These are phyloP conservation scores for Leccinum variicolor DNA, from an alignment of 768 basidiomycete species.

Conservation along the genomic window DNA sequence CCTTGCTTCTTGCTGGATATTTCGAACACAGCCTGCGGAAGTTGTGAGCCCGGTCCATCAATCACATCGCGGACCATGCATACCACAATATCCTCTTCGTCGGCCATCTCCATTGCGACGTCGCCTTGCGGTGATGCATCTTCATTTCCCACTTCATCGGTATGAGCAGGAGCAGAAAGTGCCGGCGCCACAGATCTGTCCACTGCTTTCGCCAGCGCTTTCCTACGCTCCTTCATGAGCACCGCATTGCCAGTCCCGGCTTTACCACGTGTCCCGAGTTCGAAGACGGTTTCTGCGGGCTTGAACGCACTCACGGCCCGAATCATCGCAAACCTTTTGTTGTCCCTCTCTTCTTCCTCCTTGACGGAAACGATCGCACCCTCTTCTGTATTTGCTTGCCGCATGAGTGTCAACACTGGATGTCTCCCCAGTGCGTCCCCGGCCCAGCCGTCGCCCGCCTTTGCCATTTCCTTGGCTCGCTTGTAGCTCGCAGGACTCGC, in stretches of 20 bases:
- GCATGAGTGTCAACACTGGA: conserved; percentile 54
- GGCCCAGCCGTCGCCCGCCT: conserved; percentile 64
- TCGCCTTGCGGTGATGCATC: conserved; percentile 27
- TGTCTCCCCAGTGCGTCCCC: conserved; percentile 61
- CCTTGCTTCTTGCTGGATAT: conserved; percentile 41
- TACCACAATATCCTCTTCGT: conserved; percentile 77
- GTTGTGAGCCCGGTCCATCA: conserved; percentile 1
- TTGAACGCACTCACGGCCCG: conserved; percentile 76
- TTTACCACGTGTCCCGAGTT: conserved; percentile 75
- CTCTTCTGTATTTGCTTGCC: conserved; percentile 34
- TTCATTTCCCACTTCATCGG: conserved; percentile 34
- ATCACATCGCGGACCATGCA: conserved; percentile 4
- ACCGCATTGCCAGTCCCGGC: conserved; percentile 52
- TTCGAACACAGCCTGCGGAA: conserved; percentile 63
- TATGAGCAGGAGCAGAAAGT: conserved; percentile 29
- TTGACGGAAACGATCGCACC: conserved; percentile 19
- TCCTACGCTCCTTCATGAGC: conserved; percentile 87
- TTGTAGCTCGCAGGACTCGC: conserved; percentile 83
- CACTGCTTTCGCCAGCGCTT: conserved; percentile 65
- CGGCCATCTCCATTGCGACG: conserved; percentile 61
- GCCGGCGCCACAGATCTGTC: conserved; percentile 40
- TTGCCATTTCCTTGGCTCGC: conserved; percentile 84
- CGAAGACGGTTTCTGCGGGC: conserved; percentile 89
- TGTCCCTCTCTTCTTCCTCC: conserved; percentile 35
- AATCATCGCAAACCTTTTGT: conserved; percentile 63